phyloP scores from a whole-genome alignment of 202 grass and related monocot genomes.

The Dendrocalamus latiflorus region DNA sequence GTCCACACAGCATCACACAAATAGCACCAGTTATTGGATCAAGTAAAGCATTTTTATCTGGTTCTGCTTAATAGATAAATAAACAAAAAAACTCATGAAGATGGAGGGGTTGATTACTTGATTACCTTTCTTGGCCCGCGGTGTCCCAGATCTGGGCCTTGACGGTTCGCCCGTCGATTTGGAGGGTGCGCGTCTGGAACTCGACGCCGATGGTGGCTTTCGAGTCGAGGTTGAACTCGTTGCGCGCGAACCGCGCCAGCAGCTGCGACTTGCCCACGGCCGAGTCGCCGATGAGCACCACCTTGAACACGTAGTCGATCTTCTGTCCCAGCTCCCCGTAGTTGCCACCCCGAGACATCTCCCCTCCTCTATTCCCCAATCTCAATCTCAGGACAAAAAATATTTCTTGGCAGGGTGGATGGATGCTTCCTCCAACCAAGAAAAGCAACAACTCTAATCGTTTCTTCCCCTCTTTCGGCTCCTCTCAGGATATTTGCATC shows the following conservation, averaged over 20 bases:
- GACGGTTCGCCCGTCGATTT: conserved; percentile 68
- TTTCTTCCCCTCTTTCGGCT: background rate
- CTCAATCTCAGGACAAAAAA: background rate
- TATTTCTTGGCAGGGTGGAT: background rate
- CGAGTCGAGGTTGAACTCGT: conserved; percentile 97
- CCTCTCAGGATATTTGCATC: background rate
- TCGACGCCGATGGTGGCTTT: conserved; percentile 96
- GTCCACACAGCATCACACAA: background rate
- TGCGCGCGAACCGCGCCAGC: conserved; percentile 77
- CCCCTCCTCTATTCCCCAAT: background rate
- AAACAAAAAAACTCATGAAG: background rate
- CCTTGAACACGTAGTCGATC: conserved; percentile 95
- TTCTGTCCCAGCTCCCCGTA: conserved; percentile 69
- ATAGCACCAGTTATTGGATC: background rate
- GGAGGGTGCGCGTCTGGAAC: conserved; percentile 79
- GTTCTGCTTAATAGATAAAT: background rate
- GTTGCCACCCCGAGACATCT: conserved; percentile 39
- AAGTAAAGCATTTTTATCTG: background rate
- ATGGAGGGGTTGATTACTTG: background rate
- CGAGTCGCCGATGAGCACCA: conserved; percentile 98
- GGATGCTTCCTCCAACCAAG: background rate
- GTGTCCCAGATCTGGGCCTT: conserved; percentile 99
- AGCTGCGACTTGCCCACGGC: conserved; percentile 96
- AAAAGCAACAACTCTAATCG: background rate
- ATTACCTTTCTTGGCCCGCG: conserved; percentile 80